Evolutionary conservation across 2,329 filamentous ascomycete genomes (phyloP).

Genomic region (Apiospora kogelbergensis): DNA sequence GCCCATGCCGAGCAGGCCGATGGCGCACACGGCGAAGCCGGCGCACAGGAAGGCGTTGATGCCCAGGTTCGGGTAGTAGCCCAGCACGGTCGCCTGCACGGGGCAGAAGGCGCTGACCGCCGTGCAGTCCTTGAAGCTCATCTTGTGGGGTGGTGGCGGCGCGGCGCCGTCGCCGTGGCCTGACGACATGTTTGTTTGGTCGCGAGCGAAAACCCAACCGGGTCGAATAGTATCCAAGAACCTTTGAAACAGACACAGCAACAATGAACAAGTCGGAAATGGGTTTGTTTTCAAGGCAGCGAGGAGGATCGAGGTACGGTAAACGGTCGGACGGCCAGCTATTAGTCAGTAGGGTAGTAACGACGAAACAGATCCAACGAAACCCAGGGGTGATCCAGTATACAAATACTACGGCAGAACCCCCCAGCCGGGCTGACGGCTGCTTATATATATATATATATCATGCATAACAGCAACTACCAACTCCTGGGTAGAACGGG

Average conservation of each 20-base stretch:
- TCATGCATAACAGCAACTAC: too few species aligned
- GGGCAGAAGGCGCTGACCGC: conserved; percentile 46
- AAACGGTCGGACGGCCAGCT: background rate
- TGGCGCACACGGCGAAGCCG: conserved; percentile 45
- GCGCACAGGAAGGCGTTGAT: conserved; percentile 55
- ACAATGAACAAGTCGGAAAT: background rate
- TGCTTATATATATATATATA: too few species aligned
- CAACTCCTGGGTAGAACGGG: too few species aligned
- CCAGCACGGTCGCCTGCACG: conserved; percentile 52
- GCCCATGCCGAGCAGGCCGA: conserved; percentile 44
- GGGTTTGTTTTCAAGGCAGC: background rate
- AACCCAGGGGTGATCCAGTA: background rate
- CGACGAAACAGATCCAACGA: background rate
- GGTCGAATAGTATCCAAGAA: background rate
- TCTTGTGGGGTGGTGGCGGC: background rate
- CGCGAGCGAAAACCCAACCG: background rate
- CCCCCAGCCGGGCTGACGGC: background rate
- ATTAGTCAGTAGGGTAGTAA: background rate
- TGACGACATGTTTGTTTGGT: conserved; percentile 23
- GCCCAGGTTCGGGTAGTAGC: conserved; percentile 57
- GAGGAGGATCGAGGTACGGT: background rate
- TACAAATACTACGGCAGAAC: background rate
- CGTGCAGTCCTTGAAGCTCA: conserved; percentile 30
- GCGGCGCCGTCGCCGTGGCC: background rate
- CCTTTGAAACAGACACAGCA: background rate